Percentiles rank a stretch among this genome's conserved stretches.
Evolutionary conservation across 306 rosid species (phyloP).

Genomic region (Corylus heterophylla): DNA sequence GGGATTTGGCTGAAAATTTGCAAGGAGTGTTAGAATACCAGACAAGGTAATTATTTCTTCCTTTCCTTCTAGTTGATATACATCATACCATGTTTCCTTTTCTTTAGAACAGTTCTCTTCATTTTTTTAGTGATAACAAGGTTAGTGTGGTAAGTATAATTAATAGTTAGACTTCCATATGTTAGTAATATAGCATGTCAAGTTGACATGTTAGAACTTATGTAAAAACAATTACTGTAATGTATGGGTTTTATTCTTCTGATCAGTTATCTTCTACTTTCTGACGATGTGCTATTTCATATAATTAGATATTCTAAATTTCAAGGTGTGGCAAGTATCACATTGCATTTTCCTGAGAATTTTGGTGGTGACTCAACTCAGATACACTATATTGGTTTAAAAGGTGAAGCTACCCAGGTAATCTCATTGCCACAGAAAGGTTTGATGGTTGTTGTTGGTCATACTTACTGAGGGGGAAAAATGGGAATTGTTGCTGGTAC

Average conservation of each 20-base stretch:
- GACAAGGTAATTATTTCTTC: conserved; percentile 65
- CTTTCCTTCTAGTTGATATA: conserved; percentile 20
- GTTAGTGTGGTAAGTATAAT: background rate
- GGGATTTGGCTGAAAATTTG: conserved; percentile 94
- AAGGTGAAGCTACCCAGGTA: conserved; percentile 99
- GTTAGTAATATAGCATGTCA: conserved; percentile 7
- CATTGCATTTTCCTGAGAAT: conserved; percentile 88
- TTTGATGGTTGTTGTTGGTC: conserved; percentile 9
- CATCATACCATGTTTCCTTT: conserved; percentile 1
- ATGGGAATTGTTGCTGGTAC: background rate
- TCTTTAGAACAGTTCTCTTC: background rate
- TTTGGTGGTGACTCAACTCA: conserved; percentile 83
- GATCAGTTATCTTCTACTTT: background rate
- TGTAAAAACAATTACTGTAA: background rate
- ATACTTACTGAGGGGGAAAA: background rate
- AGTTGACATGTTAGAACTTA: conserved; percentile 1
- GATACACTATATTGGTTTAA: conserved; percentile 91
- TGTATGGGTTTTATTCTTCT: conserved; percentile 18
- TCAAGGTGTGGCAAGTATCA: conserved; percentile 87
- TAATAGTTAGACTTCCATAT: background rate
- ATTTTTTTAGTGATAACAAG: background rate
- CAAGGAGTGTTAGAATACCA: conserved; percentile 97
- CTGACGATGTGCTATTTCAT: conserved; percentile 23
- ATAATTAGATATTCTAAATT: conserved; percentile 79
- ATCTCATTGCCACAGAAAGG: conserved; percentile 18